Evolutionary conservation across 192 early-diverging fungal species (phyloP), one percentile per base, ranked within the genome.

Genomic region (Backusella parvicylindrica): DNA sequence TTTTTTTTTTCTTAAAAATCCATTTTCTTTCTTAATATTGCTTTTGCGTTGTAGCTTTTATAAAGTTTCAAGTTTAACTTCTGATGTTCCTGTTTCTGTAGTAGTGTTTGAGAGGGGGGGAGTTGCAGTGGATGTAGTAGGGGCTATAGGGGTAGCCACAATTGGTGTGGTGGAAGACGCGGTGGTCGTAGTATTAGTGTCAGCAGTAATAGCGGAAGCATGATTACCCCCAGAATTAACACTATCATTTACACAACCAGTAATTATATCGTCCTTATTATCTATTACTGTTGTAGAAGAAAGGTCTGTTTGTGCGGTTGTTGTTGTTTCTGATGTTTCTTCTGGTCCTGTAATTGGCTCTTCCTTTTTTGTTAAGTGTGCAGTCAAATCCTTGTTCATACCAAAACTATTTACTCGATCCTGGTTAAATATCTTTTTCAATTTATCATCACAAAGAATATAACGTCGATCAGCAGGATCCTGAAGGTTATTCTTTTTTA

Each of bases 331-430:
- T 56, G 50, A 26, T 28, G 7, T 60, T 60, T 60, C 53, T 60
- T 60, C 53, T 15, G 74, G 47, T 28, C 23, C 23, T 41, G 50
- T 60, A 60, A 11, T 43, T n/a, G 30, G 30, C 30, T 72, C 71
- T 37, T 72, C 71, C 60, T 72, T 82, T 40, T 87, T 87, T 31
- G 80, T 79, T 26, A 91, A 69, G 72, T 92, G 90, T 31, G 64
- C 80, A 30, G 82, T 79, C 32, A 91, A 73, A 74, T 87, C 79
- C 65, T 86, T 89, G 75, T 90, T 91, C 89, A 91, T 91, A 0
- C 80, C 77, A 72, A 91, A 91, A 36, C 86, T 87, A 65, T 85
- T 86, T 36, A 91, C 81, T 63, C 84, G 40, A 60, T 86, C 83
- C 63, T 79, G 67, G 28, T 77, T 75, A 79, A 91, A 90, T 18